Evolutionary conservation across 208 protist genomes (phyloP), one percentile per base, ranked within the genome.

Genomic region (Acanthamoeba sp.): DNA sequence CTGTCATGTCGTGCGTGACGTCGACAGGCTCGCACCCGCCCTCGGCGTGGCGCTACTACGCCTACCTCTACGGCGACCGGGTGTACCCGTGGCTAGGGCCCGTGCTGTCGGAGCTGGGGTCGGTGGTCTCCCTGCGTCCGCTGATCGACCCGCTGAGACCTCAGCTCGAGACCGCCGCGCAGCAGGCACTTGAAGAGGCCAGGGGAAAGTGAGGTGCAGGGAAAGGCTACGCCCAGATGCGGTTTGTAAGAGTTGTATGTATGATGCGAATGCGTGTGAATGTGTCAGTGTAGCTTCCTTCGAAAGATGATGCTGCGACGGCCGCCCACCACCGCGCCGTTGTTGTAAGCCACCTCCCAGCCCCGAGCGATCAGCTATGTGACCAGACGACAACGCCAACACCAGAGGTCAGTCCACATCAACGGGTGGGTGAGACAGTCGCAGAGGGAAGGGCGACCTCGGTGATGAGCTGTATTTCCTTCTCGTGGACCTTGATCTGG

Each of bases 311-410:
- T 73, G 64, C 16, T 42, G 1, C 64, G 64, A 0, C 64, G 64
- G 34, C 64, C 64, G 10, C 64, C 64, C n/a, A 73, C 64, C 0
- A 24, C 32, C 10, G 64, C 38, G n/a, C 64, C 64, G 27, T 73
- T 73, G 64, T 73, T 73, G 64, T 73, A 73, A 0, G 64, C 64
- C 64, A 73, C 64, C 64, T 73, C 64, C 64, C 64, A 73, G 22
- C 64, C 64, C 20, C 20, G 0, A 2, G 64, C n/a, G 12, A 73
- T 73, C 64, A 73, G 29, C 64, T 73, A 18, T n/a, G 12, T 50
- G 45, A 16, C 45, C 45, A 50, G 45, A 4, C 9, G 9, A 50
- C 45, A 50, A 12, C 45, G 45, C 45, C n/a, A n/a, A n/a, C n/a
- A n/a, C n/a, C n/a, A n/a, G n/a, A n/a, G n/a, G n/a, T n/a, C n/a